Conservation (phyloP, 2,329 filamentous ascomycete species). For the Metarhizium humberi region DNA sequence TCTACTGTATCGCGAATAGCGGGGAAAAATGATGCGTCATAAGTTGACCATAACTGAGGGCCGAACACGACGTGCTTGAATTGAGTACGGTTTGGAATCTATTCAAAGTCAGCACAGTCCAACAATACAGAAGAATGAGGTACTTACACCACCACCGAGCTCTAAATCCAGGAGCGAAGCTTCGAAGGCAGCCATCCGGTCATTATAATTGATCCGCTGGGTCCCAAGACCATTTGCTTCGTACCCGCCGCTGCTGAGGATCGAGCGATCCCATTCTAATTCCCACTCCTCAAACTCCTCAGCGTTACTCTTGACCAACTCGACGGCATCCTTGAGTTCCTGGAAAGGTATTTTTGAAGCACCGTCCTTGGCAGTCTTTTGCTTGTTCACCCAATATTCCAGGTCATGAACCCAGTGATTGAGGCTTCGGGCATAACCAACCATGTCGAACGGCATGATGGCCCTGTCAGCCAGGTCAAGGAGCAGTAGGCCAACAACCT, state of each 20-base stretch:
- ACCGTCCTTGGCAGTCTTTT: slow-evolving; percentile 29
- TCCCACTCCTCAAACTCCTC: slow-evolving; percentile 68
- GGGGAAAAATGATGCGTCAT: slow-evolving; percentile 39
- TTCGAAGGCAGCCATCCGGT: slow-evolving; percentile 72
- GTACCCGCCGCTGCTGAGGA: slow-evolving; percentile 64
- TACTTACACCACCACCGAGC: slow-evolving; percentile 62
- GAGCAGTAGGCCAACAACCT: slow-evolving; percentile 73
- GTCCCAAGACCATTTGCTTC: slow-evolving; percentile 61
- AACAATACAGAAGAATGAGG: neutral
- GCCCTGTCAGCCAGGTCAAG: slow-evolving; percentile 77
- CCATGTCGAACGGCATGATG: slow-evolving; percentile 73
- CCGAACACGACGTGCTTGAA: slow-evolving; percentile 92
- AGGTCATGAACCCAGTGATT: slow-evolving; percentile 57
- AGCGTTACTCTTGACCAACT: slow-evolving; percentile 40
- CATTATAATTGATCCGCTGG: slow-evolving; percentile 67
- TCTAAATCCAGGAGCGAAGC: slow-evolving; percentile 71
- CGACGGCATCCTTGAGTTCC: slow-evolving; percentile 44
- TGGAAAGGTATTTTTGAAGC: slow-evolving; percentile 17
- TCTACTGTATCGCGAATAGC: slow-evolving; percentile 76
- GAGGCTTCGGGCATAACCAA: slow-evolving; percentile 60
- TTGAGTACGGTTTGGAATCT: slow-evolving; percentile 80
- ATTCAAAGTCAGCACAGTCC: slow-evolving; percentile 8
- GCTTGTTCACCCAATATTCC: slow-evolving; percentile 52
- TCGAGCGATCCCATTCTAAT: slow-evolving; percentile 61
- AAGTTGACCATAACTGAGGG: slow-evolving; percentile 61